Percentiles rank a stretch among this genome's conserved stretches.
Evolutionary conservation across 441 rosid genomes (phyloP).

Genomic region (Dalechampia spathulata): DNA sequence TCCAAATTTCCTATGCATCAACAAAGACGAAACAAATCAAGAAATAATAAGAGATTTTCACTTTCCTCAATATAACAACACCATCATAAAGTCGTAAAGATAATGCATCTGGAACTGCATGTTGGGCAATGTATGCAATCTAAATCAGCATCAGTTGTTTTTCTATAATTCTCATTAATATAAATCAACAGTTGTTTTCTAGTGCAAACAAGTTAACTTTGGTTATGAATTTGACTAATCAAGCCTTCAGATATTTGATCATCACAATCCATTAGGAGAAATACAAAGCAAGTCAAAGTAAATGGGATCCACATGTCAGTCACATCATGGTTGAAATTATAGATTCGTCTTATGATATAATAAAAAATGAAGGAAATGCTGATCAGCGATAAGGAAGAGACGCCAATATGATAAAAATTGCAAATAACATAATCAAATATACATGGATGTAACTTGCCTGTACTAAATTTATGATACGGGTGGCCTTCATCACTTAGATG

Average conservation of each 20-base stretch:
- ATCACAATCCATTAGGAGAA: not conserved
- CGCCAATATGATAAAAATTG: not conserved
- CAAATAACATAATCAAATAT: not conserved
- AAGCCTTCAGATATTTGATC: not conserved
- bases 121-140: not conserved
- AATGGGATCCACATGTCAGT: not conserved
- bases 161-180: not conserved
- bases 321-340: not conserved
- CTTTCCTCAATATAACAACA: not conserved
- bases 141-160: not conserved
- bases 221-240: not conserved
- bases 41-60: slow-evolving; percentile 3
- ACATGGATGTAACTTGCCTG: slow-evolving; percentile 44
- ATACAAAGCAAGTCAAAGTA: not conserved
- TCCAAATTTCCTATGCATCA: slow-evolving; percentile 70
- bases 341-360: no score
- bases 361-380: no score
- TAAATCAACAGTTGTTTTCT: not conserved
- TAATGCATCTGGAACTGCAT: not conserved
- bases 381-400: not conserved
- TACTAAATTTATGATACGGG: slow-evolving; percentile 86
- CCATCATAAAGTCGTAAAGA: not conserved
- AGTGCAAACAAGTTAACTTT: not conserved
- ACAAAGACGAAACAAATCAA: slow-evolving; percentile 3
- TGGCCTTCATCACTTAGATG: slow-evolving; percentile 66